Base-by-base conservation (phyloP, 257 asterid species). In the Parsonsia alboflavescens region DNA sequence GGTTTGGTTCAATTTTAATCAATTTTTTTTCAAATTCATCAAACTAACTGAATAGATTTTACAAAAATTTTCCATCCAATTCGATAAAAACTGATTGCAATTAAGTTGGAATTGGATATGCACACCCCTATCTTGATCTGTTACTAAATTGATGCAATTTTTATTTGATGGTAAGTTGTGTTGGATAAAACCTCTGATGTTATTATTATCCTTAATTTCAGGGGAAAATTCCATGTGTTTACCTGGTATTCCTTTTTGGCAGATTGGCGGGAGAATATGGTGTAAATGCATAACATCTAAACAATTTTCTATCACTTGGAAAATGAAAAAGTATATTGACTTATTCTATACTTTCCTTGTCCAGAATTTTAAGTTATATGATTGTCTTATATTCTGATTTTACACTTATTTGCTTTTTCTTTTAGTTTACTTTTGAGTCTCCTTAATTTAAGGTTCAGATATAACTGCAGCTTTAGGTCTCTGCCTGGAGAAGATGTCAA, bases 381-480 rank as follows among this genome's bases (percentile, higher is more conserved):
- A 72, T 42, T 15, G 39, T 72, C 7, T 15, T 26, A 17, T 12
- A 41, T 46, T 50, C 54, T 58, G 41, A 80, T 64, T 76, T 72
- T 71, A 28, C n/a, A 26, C 62, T 22, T 53, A n/a, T n/a, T n/a
- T n/a, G n/a, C n/a, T n/a, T n/a, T n/a, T n/a, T n/a, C n/a, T n/a
- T n/a, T 53, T 46, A 22, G 1, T 42, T 46, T 21, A 4, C 12
- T 68, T 17, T 46, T 69, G 15, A 5, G 59, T 48, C 75, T 77
- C 91, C 92, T 90, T 89, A 79, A 88, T 85, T 30, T 72, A 72
- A 70, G 74, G 71, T 75, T 62, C 81, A 94, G 98, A 92, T 82
- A 82, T 90, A 79, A 90, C 99, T 77, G 96, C 98, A 77, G 98
- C 98, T 63, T 82, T 90, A 80, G 99, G 99, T 76, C 90, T 95